These are phyloP conservation scores for Taphrina pruni DNA, from an alignment of 1,139 yeast species.

Conservation along the genomic window DNA sequence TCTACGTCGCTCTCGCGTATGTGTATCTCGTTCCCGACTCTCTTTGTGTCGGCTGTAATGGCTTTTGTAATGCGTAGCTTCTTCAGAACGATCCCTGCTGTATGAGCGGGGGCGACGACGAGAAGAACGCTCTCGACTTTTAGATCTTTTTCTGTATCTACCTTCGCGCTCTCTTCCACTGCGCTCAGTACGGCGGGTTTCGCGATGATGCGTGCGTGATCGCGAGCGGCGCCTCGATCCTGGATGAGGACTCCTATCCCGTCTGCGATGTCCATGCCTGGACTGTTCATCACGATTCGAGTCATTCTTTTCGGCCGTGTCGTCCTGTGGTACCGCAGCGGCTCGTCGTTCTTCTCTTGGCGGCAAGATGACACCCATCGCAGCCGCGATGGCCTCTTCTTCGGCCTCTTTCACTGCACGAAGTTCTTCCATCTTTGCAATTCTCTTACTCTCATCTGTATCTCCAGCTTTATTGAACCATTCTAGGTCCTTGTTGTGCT, in stretches of 20 bases:
- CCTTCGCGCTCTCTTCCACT: not conserved
- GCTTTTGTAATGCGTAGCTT: not conserved
- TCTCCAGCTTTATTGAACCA: slow-evolving; percentile 48
- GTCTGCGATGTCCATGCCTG: not conserved
- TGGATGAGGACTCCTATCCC: not conserved
- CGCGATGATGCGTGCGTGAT: not conserved
- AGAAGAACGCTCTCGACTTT: not conserved
- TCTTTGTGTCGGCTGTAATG: not conserved
- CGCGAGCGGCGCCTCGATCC: not conserved
- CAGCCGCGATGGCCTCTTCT: slow-evolving; percentile 48
- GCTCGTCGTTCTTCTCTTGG: slow-evolving; percentile 1
- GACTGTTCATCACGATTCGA: not conserved
- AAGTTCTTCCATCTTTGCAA: slow-evolving; percentile 31
- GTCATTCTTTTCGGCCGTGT: not conserved
- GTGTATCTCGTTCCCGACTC: not conserved
- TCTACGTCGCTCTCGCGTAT: too few relatives aligned
- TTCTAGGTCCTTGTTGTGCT: slow-evolving; percentile 47
- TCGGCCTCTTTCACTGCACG: slow-evolving; percentile 47
- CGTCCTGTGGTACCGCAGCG: not conserved
- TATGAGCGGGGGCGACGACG: slow-evolving; percentile 1
- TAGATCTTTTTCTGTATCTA: slow-evolving; percentile 4
- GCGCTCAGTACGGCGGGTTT: not conserved
- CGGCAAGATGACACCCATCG: slow-evolving; percentile 40
- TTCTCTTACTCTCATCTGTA: slow-evolving; percentile 20
- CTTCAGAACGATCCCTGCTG: not conserved